Evolutionary conservation across 1,284 basidiomycete genomes (phyloP).

Genomic region (Tilletiopsis washingtonensis): DNA sequence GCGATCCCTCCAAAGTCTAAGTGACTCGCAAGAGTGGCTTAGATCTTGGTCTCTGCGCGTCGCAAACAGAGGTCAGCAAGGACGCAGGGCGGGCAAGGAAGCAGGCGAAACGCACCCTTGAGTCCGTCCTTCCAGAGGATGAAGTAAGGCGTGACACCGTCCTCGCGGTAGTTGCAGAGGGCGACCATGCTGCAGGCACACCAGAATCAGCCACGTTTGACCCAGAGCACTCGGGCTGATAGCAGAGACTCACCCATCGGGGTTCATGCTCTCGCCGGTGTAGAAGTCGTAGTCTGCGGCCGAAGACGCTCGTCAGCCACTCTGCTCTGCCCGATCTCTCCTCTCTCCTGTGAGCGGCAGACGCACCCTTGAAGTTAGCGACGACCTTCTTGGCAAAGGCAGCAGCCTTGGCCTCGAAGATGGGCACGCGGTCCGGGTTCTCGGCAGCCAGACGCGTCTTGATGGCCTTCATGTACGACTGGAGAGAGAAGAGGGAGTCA

Average conservation of each 20-base stretch:
- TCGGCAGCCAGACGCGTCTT: conserved; percentile 54
- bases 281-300: conserved; percentile 67
- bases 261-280: conserved; percentile 63
- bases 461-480: conserved; percentile 72
- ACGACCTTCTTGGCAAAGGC: conserved; percentile 61
- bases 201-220: background rate
- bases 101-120: conserved; percentile 12
- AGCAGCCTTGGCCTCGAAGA: conserved; percentile 76
- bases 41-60: background rate
- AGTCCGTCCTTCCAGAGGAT: conserved; percentile 47
- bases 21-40: background rate
- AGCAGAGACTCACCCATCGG: conserved; percentile 35
- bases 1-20: no score
- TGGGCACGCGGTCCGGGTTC: conserved; percentile 63
- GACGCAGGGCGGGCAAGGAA: background rate
- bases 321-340: no score
- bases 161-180: conserved; percentile 52
- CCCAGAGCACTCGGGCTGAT: background rate
- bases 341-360: no score
- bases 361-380: conserved; percentile 65
- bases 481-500: no score
- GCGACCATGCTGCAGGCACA: conserved; percentile 53
- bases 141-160: conserved; percentile 61
- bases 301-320: no score
- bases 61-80: background rate